These are phyloP conservation scores for Lachnellula willkommii DNA, from an alignment of 2,329 filamentous ascomycete genomes.

Conservation along the genomic window DNA sequence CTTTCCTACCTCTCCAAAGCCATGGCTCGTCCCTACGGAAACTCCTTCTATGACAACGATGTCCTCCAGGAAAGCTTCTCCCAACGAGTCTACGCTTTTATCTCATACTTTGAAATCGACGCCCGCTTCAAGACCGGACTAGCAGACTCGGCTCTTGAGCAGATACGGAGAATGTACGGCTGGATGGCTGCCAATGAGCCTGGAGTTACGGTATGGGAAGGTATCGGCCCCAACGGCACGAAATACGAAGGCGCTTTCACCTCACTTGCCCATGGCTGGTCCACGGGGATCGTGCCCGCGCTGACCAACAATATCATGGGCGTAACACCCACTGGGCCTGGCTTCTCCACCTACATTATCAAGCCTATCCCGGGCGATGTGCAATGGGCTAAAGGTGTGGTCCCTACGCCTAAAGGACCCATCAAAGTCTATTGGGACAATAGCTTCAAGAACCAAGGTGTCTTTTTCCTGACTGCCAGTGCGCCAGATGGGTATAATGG, in stretches of 20 bases:
- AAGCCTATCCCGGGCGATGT: constrained; percentile 35
- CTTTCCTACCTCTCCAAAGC: constrained; percentile 37
- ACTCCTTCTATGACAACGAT: constrained; percentile 47
- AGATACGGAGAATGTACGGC: constrained; percentile 43
- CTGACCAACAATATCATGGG: constrained; percentile 44
- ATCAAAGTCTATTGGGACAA: constrained; percentile 37
- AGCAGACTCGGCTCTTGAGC: constrained; percentile 37
- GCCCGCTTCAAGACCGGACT: constrained; percentile 40
- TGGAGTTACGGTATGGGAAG: constrained; percentile 46
- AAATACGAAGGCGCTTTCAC: constrained; percentile 44
- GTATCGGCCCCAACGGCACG: constrained; percentile 39
- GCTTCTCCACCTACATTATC: constrained; percentile 39
- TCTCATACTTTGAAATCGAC: constrained; percentile 49
- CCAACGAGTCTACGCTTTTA: constrained; percentile 46
- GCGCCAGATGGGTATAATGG: constrained; percentile 29
- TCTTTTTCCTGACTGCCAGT: constrained; percentile 30
- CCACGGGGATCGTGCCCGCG: constrained; percentile 44
- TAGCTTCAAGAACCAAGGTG: constrained; percentile 9
- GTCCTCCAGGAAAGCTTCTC: constrained; percentile 35
- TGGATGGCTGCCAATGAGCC: constrained; percentile 47
- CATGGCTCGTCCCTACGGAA: constrained; percentile 40
- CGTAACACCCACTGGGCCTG: constrained; percentile 39
- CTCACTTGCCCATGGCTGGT: constrained; percentile 48
- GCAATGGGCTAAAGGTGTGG: constrained; percentile 40
- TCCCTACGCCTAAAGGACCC: constrained; percentile 38